phyloP scores from a whole-genome alignment of 2,329 filamentous ascomycete species.

The Xylariaceae sp. region DNA sequence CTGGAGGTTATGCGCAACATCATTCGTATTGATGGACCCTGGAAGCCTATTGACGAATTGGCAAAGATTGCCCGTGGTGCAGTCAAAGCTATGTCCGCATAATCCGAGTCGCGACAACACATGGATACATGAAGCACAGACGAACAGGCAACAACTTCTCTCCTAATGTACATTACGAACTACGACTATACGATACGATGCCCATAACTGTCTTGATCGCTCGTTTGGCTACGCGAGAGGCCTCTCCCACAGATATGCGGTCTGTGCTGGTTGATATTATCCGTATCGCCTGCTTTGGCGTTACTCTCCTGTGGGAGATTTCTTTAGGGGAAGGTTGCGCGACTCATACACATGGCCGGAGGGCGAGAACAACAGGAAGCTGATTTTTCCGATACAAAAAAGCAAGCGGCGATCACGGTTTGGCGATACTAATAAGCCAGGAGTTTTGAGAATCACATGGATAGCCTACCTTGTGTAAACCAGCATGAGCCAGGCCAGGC shows the following conservation, averaged over 20 bases:
- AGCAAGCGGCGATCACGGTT: background rate
- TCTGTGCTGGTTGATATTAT: background rate
- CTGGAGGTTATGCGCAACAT: constrained; percentile 28
- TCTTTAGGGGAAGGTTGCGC: background rate
- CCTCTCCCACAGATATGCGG: background rate
- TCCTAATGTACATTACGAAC: constrained; percentile 29
- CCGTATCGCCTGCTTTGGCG: constrained; percentile 4
- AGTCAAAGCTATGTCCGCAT: constrained; percentile 21
- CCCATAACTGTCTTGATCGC: constrained; percentile 13
- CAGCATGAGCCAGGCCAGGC: constrained; percentile 4
- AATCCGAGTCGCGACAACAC: background rate
- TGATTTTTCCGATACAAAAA: constrained; percentile 6
- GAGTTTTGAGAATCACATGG: constrained; percentile 9
- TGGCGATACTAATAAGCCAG: constrained; percentile 11
- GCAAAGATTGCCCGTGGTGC: constrained; percentile 19
- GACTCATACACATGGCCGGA: constrained; percentile 3
- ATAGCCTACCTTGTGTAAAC: background rate
- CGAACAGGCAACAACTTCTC: constrained; percentile 1
- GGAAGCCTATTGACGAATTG: constrained; percentile 29
- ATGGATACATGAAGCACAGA: constrained; percentile 1
- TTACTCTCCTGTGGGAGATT: background rate
- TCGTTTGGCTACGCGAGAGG: constrained; percentile 5
- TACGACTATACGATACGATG: constrained; percentile 27
- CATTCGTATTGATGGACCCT: constrained; percentile 24
- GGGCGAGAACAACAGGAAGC: background rate